Base-by-base conservation (phyloP, 2,329 filamentous ascomycete genomes). In the Fusarium algeriense region DNA sequence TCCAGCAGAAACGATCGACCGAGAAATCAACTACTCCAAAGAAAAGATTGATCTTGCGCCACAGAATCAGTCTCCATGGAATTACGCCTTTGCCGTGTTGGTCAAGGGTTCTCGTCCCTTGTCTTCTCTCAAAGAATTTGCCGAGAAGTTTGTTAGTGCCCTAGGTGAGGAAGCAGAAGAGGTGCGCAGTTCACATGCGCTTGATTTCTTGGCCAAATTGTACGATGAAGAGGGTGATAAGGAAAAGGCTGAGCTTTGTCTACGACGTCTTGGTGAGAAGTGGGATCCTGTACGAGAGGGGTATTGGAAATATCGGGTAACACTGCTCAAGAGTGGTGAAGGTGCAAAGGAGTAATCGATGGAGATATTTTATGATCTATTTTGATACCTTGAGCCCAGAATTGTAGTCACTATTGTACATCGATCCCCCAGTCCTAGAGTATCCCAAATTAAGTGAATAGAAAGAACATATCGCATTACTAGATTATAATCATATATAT, bases 1-100 rank as follows among this genome's bases (percentile, higher is more conserved):
- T 5, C 89, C 92, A 2, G 83, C 85, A 30, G 86, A 86, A 2
- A 81, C 94, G 11, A 82, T 96, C 46, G 89, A 94, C 69, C 85
- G 92, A 37, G 96, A 99, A 83, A 81, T 97, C 41, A 83, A 85
- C 68, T 97, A 91, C 78, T 90, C 92, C 10, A 87, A 93, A 82
- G 85, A 87, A 50, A 93, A 92, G 78, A 93, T 97, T 67, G 81
- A 84, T 37, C 84, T 92, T 69, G 94, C 95, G 43, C 96, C 96
- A 48, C 95, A 98, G 86, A 99, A 98, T 81, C 93, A 94, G 80
- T 95, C 93, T 73, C 89, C 94, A 3, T 99, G 96, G 96, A 96
- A 94, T 80, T 99, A 98, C 81, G 84, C 98, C 17, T 86, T 90
- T 35, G 96, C 93, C 6, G 90, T 94, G 49, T 80, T 97, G 65